Percentiles rank a stretch among this genome's conserved stretches.
Evolutionary conservation across 116 monocot genomes (phyloP).

Genomic region (Phalaenopsis hybrid): DNA sequence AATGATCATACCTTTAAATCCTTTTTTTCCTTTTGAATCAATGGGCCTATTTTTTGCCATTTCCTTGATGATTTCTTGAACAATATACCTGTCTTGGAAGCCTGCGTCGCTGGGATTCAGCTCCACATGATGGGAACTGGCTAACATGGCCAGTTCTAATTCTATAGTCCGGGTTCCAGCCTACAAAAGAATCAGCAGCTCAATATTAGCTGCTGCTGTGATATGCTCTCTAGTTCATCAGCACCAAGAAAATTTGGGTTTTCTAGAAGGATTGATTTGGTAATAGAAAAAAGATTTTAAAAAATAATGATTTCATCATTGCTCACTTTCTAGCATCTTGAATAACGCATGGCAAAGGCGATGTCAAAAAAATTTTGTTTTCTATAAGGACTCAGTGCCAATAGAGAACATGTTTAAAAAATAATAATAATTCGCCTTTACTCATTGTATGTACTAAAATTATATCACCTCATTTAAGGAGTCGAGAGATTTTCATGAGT

Average conservation of each 20-base stretch:
- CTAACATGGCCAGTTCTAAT: constrained; percentile 72
- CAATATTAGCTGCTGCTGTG: background rate
- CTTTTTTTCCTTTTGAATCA: constrained; percentile 76
- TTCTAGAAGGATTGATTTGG: background rate
- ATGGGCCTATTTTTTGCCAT: constrained; percentile 95
- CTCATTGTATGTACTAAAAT: background rate
- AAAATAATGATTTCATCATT: background rate
- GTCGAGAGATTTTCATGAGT: background rate
- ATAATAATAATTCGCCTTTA: background rate
- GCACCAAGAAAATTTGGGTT: background rate
- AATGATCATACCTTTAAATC: constrained; percentile 64
- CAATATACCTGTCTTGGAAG: constrained; percentile 94
- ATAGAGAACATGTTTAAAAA: background rate
- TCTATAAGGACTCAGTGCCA: background rate
- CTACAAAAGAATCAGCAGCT: constrained; percentile 24
- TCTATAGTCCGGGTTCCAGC: constrained; percentile 81
- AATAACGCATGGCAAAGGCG: too few species aligned
- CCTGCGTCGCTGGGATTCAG: constrained; percentile 96
- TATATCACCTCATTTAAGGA: background rate
- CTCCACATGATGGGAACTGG: constrained; percentile 86
- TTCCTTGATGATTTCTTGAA: constrained; percentile 97
- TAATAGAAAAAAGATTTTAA: background rate
- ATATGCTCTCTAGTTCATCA: background rate
- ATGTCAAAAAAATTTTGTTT: background rate
- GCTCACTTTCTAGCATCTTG: background rate